Conservation (phyloP, 2,329 filamentous ascomycete genomes). For the Elsinoe fawcettii region DNA sequence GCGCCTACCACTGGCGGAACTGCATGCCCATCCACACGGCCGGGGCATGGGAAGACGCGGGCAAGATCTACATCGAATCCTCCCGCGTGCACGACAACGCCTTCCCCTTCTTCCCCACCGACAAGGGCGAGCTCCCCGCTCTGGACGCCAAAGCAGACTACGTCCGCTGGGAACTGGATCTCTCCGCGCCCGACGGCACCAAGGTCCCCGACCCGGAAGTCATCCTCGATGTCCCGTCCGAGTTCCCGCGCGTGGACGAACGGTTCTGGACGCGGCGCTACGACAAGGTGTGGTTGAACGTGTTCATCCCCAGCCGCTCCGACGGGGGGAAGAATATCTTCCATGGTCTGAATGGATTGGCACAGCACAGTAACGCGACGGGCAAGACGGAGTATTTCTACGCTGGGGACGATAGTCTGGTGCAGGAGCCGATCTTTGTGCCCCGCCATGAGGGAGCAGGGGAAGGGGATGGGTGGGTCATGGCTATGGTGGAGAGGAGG, state of each 20-base stretch:
- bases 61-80: conserved; percentile 34
- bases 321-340: conserved; percentile 23
- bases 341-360: conserved; percentile 5
- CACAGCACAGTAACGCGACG: conserved; percentile 16
- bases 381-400: conserved; percentile 30
- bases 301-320: conserved; percentile 29
- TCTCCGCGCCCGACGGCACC: conserved; percentile 22
- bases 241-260: conserved; percentile 42
- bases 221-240: conserved; percentile 33
- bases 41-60: conserved; percentile 35
- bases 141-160: conserved; percentile 36
- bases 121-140: conserved; percentile 24
- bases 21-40: conserved; percentile 30
- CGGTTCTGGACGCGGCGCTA: conserved; percentile 35
- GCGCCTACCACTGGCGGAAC: conserved; percentile 15
- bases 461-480: conserved; percentile 47
- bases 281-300: conserved; percentile 35
- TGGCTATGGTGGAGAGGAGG: conserved; percentile 38
- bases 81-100: conserved; percentile 37
- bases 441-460: conserved; percentile 34
- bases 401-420: conserved; percentile 35
- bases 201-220: conserved; percentile 27
- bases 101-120: conserved; percentile 38
- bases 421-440: conserved; percentile 50
- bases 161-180: conserved; percentile 38